Conservation (phyloP, 768 basidiomycete species). For the Cystobasidium ongulense region DNA sequence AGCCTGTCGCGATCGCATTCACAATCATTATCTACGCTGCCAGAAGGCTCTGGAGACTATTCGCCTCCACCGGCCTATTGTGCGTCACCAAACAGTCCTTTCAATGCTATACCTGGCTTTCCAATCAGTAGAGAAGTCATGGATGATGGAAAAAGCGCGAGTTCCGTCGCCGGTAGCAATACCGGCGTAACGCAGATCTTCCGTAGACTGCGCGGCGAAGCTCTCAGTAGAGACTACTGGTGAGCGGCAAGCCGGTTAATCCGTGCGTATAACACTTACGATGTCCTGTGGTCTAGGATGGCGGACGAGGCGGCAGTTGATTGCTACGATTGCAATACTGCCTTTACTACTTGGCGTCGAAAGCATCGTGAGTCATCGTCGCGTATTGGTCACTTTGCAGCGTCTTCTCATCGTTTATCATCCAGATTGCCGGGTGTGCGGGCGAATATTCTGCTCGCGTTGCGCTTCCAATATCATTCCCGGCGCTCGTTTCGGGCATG, state of each 20-base stretch:
- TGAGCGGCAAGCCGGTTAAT: constrained; percentile 73
- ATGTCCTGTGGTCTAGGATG: constrained; percentile 43
- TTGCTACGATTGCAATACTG: constrained; percentile 38
- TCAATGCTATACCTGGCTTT: constrained; percentile 30
- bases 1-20: constrained; percentile 22
- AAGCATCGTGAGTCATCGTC: constrained; percentile 40
- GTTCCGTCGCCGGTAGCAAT: constrained; percentile 8
- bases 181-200: constrained; percentile 30
- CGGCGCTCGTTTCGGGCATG: constrained; percentile 81
- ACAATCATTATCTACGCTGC: constrained; percentile 1
- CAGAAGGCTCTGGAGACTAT: constrained; percentile 2
- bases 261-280: neutral
- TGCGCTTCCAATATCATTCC: constrained; percentile 97
- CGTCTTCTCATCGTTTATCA: neutral
- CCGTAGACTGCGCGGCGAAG: constrained; percentile 43
- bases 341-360: constrained; percentile 36
- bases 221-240: constrained; percentile 92
- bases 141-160: constrained; percentile 24
- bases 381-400: no score
- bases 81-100: neutral
- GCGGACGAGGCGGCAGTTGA: constrained; percentile 20
- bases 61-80: constrained; percentile 20
- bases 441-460: constrained; percentile 93
- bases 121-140: constrained; percentile 8
- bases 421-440: constrained; percentile 47